A percentile compares a stretch with the other conserved stretches of the same genome.
phyloP scores from a whole-genome alignment of 2,329 filamentous ascomycete species.

The Lasiodiplodia sp. region DNA sequence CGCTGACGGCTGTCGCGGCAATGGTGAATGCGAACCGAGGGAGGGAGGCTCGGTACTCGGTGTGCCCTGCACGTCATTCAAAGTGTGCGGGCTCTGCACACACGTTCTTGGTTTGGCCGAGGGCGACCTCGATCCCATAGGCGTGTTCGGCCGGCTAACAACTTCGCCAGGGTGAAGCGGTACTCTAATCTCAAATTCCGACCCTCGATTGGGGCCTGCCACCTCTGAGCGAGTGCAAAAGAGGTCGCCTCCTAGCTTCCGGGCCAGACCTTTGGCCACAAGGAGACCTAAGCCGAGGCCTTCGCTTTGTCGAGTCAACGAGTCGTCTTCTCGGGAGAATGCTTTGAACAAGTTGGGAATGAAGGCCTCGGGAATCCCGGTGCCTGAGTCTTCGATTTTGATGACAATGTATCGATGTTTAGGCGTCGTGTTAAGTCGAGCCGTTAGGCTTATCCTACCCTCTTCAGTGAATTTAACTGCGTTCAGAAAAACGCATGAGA shows the following conservation, averaged over 20 bases:
- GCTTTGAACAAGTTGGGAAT: conserved; percentile 72
- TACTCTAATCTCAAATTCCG: conserved; percentile 73
- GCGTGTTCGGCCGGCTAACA: conserved; percentile 18
- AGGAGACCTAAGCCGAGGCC: conserved; percentile 73
- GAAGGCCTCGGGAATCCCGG: conserved; percentile 72
- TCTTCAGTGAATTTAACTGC: conserved; percentile 75
- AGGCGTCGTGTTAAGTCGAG: conserved; percentile 54
- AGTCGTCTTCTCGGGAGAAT: conserved; percentile 73
- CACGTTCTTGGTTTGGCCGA: conserved; percentile 29
- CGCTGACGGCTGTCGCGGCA: conserved; percentile 34
- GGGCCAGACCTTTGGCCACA: conserved; percentile 74
- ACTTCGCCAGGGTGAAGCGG: conserved; percentile 63
- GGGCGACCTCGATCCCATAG: conserved; percentile 20
- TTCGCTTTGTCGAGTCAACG: conserved; percentile 71
- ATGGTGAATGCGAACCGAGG: conserved; percentile 34
- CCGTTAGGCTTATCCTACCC: conserved; percentile 65
- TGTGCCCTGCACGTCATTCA: conserved; percentile 13
- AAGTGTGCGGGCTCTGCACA: conserved; percentile 15
- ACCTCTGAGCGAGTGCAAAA: conserved; percentile 69
- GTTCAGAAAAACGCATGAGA: conserved; percentile 70
- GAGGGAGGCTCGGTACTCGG: conserved; percentile 2
- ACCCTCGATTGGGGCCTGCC: conserved; percentile 65
- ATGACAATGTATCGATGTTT: conserved; percentile 65
- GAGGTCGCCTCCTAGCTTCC: conserved; percentile 73
- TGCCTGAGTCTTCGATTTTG: conserved; percentile 70